Conservation (phyloP, 371 early-diverging fungal species). For the Mortierella sp. region DNA sequence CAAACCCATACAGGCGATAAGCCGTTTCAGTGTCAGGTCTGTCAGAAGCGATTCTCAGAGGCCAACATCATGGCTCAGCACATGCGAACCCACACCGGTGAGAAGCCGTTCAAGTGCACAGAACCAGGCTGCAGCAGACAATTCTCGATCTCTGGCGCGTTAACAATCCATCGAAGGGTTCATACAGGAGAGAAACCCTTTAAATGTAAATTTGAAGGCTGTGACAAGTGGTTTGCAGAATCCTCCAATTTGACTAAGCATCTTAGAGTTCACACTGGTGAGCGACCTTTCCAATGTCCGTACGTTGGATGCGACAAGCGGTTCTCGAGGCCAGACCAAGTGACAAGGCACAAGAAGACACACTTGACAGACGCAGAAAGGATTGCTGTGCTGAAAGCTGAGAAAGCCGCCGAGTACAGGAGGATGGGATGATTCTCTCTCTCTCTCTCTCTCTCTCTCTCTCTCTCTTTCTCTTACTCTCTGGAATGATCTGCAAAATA, state of each 20-base stretch:
- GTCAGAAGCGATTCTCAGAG: conserved; percentile 85
- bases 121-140: conserved; percentile 72
- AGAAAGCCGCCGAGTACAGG: conserved; percentile 6
- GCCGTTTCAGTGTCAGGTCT: conserved; percentile 83
- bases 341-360: conserved; percentile 64
- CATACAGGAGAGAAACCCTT: conserved; percentile 83
- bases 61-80: conserved; percentile 83
- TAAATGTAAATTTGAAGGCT: conserved; percentile 76
- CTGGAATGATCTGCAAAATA: background rate
- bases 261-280: conserved; percentile 75
- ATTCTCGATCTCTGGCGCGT: conserved; percentile 80
- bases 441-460: background rate
- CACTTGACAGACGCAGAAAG: conserved; percentile 32
- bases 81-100: conserved; percentile 87
- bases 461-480: background rate
- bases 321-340: conserved; percentile 78
- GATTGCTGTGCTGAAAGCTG: conserved; percentile 17
- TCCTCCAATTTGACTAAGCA: conserved; percentile 85
- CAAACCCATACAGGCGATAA: conserved; percentile 88
- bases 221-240: conserved; percentile 79
- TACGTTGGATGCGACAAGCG: conserved; percentile 70
- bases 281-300: conserved; percentile 73
- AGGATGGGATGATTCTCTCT: background rate
- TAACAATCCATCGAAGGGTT: conserved; percentile 75
- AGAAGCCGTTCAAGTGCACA: conserved; percentile 87